Evolutionary conservation across 2,329 filamentous ascomycete species (phyloP), one percentile per base, ranked within the genome.

Genomic region (Trichoderma sp.): DNA sequence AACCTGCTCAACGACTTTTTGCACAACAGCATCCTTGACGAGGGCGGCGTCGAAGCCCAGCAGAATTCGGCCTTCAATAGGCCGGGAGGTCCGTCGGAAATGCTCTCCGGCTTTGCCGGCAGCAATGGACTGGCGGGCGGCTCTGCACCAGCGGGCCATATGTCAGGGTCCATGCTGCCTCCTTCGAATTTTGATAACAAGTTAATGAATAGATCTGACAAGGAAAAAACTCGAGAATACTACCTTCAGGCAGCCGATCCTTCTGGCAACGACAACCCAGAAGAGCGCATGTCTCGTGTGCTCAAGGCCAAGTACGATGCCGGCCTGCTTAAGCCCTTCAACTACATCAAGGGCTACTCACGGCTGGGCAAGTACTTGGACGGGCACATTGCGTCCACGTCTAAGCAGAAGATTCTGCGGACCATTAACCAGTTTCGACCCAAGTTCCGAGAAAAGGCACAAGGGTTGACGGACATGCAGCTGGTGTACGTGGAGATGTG

Each of bases 211-310:
- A 89, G 88, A 70, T 83, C 84, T 13, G 84, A 95, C 73, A 89
- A 88, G 77, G 92, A 95, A 74, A 89, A 89, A 78, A 84, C 92
- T 34, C 87, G 92, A 73, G 94, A 98, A 77, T 99, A 97, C 80
- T 98, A 97, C 80, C 90, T 98, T 80, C 96, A 97, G 71, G 95
- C 95, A 15, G 95, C 95, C 59, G 95, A 99, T 78, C 95, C 95
- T 2, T 92, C 92, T 6, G 94, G 94, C 63, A 87, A 87, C 73
- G 86, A 93, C 72, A 91, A 91, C 25, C 93, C 95, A 13, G 94
- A 97, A 79, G 93, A 97, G 78, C 91, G 95, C 69, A 97, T 99
- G 92, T 91, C 94, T 75, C 93, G 95, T 73, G 87, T 99, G 7
- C 87, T 99, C 67, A 92, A 91, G 77, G 95, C 95, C 70, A 99